A percentile compares a stretch with the other conserved stretches of the same genome.
Conservation (phyloP, 805 yeast genomes). For the Pichia paraexigua region DNA sequence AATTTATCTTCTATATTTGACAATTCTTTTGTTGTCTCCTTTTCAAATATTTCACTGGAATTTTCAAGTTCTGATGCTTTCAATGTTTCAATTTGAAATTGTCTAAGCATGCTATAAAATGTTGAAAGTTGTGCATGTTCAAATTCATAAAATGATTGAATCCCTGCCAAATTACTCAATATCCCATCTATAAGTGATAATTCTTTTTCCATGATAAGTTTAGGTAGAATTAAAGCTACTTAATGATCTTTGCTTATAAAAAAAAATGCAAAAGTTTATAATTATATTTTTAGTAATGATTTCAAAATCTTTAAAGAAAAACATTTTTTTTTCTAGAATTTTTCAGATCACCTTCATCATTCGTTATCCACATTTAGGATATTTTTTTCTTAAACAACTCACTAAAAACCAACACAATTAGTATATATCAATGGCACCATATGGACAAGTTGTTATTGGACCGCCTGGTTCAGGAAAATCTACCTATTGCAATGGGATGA, state of each 20-base stretch:
- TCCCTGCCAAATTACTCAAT: slow-evolving; percentile 18
- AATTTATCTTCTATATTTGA: slow-evolving; percentile 10
- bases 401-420: too few species aligned
- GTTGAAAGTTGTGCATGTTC: slow-evolving; percentile 18
- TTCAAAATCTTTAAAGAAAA: neutral
- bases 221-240: neutral
- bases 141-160: slow-evolving; percentile 22
- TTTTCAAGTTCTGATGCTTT: slow-evolving; percentile 11
- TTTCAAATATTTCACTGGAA: slow-evolving; percentile 14
- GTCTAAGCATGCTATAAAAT: slow-evolving; percentile 8
- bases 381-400: too few species aligned
- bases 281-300: too few species aligned
- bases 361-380: too few species aligned
- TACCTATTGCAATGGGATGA: slow-evolving; percentile 88
- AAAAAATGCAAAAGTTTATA: neutral
- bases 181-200: slow-evolving; percentile 21
- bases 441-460: slow-evolving; percentile 91
- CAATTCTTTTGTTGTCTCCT: slow-evolving; percentile 17
- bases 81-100: slow-evolving; percentile 14
- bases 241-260: neutral
- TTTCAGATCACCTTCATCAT: too few species aligned
- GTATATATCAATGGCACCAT: slow-evolving; percentile 37
- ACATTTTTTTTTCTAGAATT: neutral
- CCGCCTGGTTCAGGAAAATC: slow-evolving; percentile 99
- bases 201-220: slow-evolving; percentile 17